phyloP scores from a whole-genome alignment of 2,329 filamentous ascomycete species.

The Epichloe gansuensis region DNA sequence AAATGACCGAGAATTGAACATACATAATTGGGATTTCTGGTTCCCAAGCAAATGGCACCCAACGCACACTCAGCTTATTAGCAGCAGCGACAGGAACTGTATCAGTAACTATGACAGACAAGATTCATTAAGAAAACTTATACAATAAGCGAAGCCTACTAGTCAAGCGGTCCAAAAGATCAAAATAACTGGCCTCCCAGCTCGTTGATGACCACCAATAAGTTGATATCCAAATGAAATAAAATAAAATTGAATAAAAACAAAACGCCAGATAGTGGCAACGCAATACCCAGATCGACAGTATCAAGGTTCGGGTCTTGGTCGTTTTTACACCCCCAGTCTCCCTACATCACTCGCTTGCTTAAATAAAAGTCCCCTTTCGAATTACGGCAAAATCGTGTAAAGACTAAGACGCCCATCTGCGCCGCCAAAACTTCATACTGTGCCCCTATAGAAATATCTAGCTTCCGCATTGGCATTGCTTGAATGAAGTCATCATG shows the following conservation, averaged over 20 bases:
- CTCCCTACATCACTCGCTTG: not conserved
- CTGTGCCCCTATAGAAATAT: not conserved
- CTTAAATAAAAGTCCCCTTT: not conserved
- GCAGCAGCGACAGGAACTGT: too few species aligned
- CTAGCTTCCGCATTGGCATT: not conserved
- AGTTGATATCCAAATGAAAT: not conserved
- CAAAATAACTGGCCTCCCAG: not conserved
- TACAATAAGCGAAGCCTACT: not conserved
- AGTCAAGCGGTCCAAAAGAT: not conserved
- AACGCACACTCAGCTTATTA: too few species aligned
- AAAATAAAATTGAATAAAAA: not conserved
- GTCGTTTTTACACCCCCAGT: not conserved
- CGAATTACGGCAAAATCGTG: not conserved
- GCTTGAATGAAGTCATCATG: not conserved
- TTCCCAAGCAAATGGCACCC: too few species aligned
- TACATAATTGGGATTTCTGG: too few species aligned
- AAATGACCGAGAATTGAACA: too few species aligned
- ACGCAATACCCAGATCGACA: not conserved
- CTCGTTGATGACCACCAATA: not conserved
- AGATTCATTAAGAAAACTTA: not conserved
- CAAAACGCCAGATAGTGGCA: not conserved
- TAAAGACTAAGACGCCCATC: not conserved
- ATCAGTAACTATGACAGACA: not conserved
- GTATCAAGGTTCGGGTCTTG: not conserved
- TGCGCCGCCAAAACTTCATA: not conserved